Base-by-base conservation (phyloP, 2,329 filamentous ascomycete species). In the Calonectria hongkongensis region DNA sequence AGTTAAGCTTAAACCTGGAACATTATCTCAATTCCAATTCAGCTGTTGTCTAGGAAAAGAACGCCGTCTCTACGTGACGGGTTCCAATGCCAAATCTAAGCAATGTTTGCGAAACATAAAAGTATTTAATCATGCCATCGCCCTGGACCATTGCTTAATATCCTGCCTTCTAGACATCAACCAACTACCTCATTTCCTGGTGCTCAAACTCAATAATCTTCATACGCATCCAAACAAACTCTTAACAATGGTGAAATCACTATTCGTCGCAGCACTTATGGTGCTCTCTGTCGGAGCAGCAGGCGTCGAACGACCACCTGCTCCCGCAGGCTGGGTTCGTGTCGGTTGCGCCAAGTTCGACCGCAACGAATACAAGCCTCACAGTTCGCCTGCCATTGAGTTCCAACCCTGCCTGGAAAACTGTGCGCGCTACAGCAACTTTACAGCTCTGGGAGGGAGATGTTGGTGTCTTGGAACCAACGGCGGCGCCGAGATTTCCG, bases 261-360 rank as follows among this genome's bases (percentile, higher is more conserved):
- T 54, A 16, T 8, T 33, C 2, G 16, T 10, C 16, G 16, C 50
- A 16, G 50, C 50, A 10, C 27, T 51, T 16, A 30, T 51, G 27
- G 48, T n/a, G 27, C 48, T 51, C 48, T 51, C 48, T 3, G 48
- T 51, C 27, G 27, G 15, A 4, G 48, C 48, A 2, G 25, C 13
- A 15, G 48, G 48, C 16, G 48, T 51, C 15, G 27, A 30, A 27
- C 48, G 48, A 30, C 48, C 48, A 10, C 27, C 48, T 10, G 15
- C 48, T 1, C 48, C 48, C 3, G 48, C 48, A 8, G 48, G 48
- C 48, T 51, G 48, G 48, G 48, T 10, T 10, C 48, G 48, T 18
- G 48, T 51, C 13, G 48, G 48, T 27, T 51, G 48, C 48, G 48
- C 48, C 48, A 51, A 51, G 48, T 30, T 51, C 30, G 48, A 51